Percentiles rank a stretch among this genome's conserved stretches.
Conservation (phyloP, 2,329 filamentous ascomycete species). For the Colletotrichum theobromicola region DNA sequence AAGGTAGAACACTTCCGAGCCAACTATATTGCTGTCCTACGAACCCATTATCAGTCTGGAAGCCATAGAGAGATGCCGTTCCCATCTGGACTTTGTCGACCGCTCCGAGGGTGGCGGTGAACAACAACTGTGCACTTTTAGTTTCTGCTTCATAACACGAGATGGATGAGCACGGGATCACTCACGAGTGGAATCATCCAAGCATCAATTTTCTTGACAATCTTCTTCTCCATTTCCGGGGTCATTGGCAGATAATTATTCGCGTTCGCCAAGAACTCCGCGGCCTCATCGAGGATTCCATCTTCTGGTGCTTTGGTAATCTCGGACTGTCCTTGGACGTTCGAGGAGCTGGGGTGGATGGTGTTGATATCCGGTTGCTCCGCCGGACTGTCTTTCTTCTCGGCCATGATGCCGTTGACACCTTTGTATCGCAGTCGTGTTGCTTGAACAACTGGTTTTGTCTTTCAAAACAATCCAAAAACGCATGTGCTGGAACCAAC, state of each 20-base stretch:
- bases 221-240: not conserved
- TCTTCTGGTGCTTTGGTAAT: not conserved
- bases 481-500: not conserved
- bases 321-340: not conserved
- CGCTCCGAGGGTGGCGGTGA: conserved; percentile 1
- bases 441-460: not conserved
- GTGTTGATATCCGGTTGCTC: not conserved
- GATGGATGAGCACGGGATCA: not conserved
- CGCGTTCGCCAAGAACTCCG: not conserved
- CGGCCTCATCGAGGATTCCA: not conserved
- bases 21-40: not conserved
- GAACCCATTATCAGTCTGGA: conserved; percentile 22
- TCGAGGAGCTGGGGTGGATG: not conserved
- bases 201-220: not conserved
- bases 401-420: not conserved
- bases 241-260: not conserved
- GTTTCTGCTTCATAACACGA: not conserved
- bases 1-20: not conserved
- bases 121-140: not conserved
- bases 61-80: conserved; percentile 30
- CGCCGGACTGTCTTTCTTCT: not conserved
- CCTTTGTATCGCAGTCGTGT: not conserved
- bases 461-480: not conserved
- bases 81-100: conserved; percentile 35
- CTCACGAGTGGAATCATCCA: not conserved